phyloP scores from a whole-genome alignment of 2,329 filamentous ascomycete species.

The Arthrinium puccinioides region DNA sequence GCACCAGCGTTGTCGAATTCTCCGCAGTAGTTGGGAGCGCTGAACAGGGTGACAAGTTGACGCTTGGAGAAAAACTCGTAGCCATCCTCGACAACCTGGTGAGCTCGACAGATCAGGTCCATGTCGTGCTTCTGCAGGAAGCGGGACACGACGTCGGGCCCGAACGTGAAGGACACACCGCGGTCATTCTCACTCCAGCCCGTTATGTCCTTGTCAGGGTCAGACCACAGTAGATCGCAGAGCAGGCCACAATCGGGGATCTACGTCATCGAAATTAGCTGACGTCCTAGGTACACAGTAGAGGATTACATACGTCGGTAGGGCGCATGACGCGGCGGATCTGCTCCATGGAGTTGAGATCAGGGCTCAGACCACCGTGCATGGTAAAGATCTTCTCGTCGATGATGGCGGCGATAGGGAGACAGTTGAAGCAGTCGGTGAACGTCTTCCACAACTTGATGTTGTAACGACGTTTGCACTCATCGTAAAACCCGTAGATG shows the following conservation, averaged over 20 bases:
- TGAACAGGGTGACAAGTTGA: constrained; percentile 94
- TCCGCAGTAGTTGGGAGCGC: constrained; percentile 97
- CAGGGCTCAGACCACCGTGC: constrained; percentile 95
- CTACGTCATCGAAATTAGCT: constrained; percentile 35
- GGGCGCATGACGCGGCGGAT: constrained; percentile 98
- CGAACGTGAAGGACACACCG: constrained; percentile 97
- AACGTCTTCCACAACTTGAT: constrained; percentile 99
- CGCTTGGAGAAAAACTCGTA: constrained; percentile 99
- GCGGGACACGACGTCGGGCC: constrained; percentile 90
- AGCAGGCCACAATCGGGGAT: constrained; percentile 97
- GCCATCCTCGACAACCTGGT: constrained; percentile 97
- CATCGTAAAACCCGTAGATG: constrained; percentile 99
- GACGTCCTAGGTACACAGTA: neutral
- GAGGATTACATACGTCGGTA: constrained; percentile 74
- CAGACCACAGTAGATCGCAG: constrained; percentile 96
- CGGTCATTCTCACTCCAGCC: constrained; percentile 99
- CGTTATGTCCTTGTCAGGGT: constrained; percentile 98
- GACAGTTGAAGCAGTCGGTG: constrained; percentile 98
- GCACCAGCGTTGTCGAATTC: constrained; percentile 99
- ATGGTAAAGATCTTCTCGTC: constrained; percentile 99
- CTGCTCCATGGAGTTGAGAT: constrained; percentile 99
- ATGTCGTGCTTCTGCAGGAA: constrained; percentile 99
- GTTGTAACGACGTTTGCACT: constrained; percentile 98
- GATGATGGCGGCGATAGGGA: constrained; percentile 97
- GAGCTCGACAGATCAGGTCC: constrained; percentile 97